Evolutionary conservation across 2,329 filamentous ascomycete species (phyloP).

Genomic region (Claviceps paspali): DNA sequence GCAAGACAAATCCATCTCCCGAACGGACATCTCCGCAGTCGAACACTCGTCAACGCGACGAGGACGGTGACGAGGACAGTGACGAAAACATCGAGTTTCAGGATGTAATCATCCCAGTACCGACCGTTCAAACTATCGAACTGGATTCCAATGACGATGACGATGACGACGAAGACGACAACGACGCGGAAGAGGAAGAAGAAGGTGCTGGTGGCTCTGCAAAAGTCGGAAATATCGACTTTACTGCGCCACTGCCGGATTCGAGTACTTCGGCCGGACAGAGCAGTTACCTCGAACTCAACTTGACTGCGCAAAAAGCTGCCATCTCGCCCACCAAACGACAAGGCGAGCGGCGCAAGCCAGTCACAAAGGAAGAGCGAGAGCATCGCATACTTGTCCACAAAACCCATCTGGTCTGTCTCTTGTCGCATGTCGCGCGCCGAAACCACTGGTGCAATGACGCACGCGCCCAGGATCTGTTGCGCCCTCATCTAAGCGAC

Average conservation of each 20-base stretch:
- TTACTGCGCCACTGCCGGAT: slow-evolving; percentile 17
- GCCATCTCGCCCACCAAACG: slow-evolving; percentile 16
- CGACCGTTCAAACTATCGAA: slow-evolving; percentile 36
- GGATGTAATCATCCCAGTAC: slow-evolving; percentile 31
- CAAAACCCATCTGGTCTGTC: slow-evolving; percentile 69
- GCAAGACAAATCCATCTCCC: background rate
- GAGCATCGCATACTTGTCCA: slow-evolving; percentile 57
- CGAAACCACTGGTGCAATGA: slow-evolving; percentile 89
- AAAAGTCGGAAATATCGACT: slow-evolving; percentile 34
- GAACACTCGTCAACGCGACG: background rate
- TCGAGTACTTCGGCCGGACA: slow-evolving; percentile 10
- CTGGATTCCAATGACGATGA: slow-evolving; percentile 32
- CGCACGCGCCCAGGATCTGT: slow-evolving; percentile 44
- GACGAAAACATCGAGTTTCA: slow-evolving; percentile 33
- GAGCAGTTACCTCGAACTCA: slow-evolving; percentile 30
- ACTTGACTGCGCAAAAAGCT: slow-evolving; percentile 32
- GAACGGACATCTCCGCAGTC: background rate
- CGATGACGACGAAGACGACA: slow-evolving; percentile 25
- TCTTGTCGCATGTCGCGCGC: slow-evolving; percentile 60
- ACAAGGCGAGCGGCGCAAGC: slow-evolving; percentile 29
- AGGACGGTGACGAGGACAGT: slow-evolving; percentile 14
- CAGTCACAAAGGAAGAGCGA: slow-evolving; percentile 38
- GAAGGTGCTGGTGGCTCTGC: slow-evolving; percentile 19
- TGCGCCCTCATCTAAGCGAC: slow-evolving; percentile 49
- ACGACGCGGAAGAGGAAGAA: slow-evolving; percentile 24